Evolutionary conservation across 768 basidiomycete species (phyloP).

Genomic region (Hericium coralloides): DNA sequence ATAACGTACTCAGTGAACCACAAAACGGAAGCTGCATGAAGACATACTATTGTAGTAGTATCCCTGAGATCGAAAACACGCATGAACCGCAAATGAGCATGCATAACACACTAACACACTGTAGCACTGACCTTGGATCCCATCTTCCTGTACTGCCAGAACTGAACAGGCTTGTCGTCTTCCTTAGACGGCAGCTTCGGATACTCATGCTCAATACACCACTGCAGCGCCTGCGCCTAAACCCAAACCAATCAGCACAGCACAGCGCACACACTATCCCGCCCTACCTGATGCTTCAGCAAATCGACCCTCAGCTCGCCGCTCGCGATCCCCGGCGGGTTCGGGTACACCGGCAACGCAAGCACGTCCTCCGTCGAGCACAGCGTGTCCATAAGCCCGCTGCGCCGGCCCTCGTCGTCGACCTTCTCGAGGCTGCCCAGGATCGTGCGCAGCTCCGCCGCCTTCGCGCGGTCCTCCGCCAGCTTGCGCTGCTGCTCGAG

Average conservation of each 20-base stretch:
- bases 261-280: background rate
- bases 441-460: constrained; percentile 58
- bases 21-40: no score
- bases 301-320: constrained; percentile 67
- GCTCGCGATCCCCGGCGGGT: constrained; percentile 59
- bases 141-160: constrained; percentile 69
- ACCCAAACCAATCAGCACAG: background rate
- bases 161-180: constrained; percentile 72
- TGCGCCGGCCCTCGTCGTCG: constrained; percentile 65
- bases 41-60: constrained; percentile 64
- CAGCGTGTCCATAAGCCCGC: constrained; percentile 60
- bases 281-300: constrained; percentile 63
- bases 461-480: constrained; percentile 47
- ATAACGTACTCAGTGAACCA: constrained; percentile 1
- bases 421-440: constrained; percentile 65
- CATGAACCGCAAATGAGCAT: background rate
- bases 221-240: constrained; percentile 76
- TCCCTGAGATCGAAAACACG: constrained; percentile 22
- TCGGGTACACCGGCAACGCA: constrained; percentile 58
- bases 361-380: constrained; percentile 64
- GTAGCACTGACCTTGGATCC: constrained; percentile 38
- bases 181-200: constrained; percentile 62
- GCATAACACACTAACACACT: background rate
- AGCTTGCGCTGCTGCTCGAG: constrained; percentile 35
- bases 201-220: constrained; percentile 79